A percentile compares a stretch with the other conserved stretches of the same genome.
Conservation (phyloP, 768 basidiomycete species). For the Termitomyces bulborhizus region DNA sequence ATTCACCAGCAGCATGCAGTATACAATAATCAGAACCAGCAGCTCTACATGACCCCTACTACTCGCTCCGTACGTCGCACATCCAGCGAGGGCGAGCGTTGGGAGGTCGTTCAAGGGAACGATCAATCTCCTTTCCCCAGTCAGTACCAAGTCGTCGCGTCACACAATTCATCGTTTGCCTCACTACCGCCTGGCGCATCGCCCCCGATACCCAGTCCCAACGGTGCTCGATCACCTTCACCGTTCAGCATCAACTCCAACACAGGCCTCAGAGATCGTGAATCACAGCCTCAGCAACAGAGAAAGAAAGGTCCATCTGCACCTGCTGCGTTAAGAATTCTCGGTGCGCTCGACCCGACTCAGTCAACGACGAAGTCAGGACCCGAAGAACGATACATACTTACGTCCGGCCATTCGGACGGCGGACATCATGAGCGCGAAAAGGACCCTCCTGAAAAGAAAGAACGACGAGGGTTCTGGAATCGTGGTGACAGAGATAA, state of each 20-base stretch:
- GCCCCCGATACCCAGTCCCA: conserved; percentile 31
- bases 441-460: conserved; percentile 30
- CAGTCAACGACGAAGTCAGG: conserved; percentile 20
- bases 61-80: conserved; percentile 15
- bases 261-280: conserved; percentile 17
- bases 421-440: conserved; percentile 22
- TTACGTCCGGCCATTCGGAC: conserved; percentile 18
- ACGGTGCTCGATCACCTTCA: conserved; percentile 36
- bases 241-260: conserved; percentile 35
- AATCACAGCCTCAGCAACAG: conserved; percentile 14
- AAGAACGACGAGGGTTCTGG: conserved; percentile 55
- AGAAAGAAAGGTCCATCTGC: conserved; percentile 21
- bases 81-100: conserved; percentile 34
- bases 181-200: conserved; percentile 41
- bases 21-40: conserved; percentile 19
- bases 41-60: conserved; percentile 11
- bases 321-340: conserved; percentile 43
- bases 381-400: conserved; percentile 26
- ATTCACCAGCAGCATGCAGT: conserved; percentile 32
- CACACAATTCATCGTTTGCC: conserved; percentile 46
- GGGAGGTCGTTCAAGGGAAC: conserved; percentile 34
- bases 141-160: conserved; percentile 26
- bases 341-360: conserved; percentile 58
- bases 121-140: conserved; percentile 20
- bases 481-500: conserved; percentile 28